Conservation (phyloP, 2,329 filamentous ascomycete genomes). For the Phyllosticta capitalensis region DNA sequence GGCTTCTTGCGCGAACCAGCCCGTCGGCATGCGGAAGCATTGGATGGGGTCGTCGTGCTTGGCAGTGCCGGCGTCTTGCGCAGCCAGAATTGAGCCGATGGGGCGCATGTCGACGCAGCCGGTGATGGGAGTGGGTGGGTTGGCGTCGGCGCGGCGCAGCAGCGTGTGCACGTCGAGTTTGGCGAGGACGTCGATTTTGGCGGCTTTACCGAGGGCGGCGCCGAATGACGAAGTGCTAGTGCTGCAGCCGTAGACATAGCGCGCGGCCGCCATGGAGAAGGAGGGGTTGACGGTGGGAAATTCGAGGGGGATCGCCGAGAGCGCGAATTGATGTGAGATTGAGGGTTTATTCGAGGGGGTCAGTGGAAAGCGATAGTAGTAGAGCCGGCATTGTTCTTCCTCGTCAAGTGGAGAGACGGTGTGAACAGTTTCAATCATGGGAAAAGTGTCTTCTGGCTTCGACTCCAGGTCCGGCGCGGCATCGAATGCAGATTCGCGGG, state of each 20-base stretch:
- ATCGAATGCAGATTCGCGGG: constrained; percentile 12
- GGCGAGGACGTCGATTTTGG: constrained; percentile 56
- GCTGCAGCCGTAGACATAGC: constrained; percentile 60
- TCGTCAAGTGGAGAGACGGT: constrained; percentile 26
- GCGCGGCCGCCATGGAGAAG: constrained; percentile 46
- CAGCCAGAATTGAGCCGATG: constrained; percentile 43
- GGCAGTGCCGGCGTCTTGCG: constrained; percentile 11
- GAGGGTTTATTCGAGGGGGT: constrained; percentile 45
- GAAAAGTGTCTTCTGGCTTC: constrained; percentile 19
- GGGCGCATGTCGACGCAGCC: constrained; percentile 54
- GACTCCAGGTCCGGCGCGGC: constrained; percentile 18
- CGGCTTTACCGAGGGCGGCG: constrained; percentile 52
- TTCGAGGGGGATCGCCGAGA: constrained; percentile 57
- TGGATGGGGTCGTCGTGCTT: constrained; percentile 45
- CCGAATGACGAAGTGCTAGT: constrained; percentile 49
- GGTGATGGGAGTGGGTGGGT: constrained; percentile 40
- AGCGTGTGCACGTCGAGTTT: constrained; percentile 50
- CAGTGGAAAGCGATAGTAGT: constrained; percentile 57
- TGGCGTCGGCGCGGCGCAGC: constrained; percentile 42
- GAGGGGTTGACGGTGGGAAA: constrained; percentile 52
- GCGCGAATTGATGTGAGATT: constrained; percentile 55
- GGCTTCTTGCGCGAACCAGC: constrained; percentile 58
- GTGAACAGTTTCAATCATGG: constrained; percentile 15
- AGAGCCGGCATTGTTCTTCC: constrained; percentile 58
- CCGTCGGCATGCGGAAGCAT: constrained; percentile 51